Evolutionary conservation across 495 filamentous ascomycete species (phyloP).

Genomic region (Aeminium ludgeri): DNA sequence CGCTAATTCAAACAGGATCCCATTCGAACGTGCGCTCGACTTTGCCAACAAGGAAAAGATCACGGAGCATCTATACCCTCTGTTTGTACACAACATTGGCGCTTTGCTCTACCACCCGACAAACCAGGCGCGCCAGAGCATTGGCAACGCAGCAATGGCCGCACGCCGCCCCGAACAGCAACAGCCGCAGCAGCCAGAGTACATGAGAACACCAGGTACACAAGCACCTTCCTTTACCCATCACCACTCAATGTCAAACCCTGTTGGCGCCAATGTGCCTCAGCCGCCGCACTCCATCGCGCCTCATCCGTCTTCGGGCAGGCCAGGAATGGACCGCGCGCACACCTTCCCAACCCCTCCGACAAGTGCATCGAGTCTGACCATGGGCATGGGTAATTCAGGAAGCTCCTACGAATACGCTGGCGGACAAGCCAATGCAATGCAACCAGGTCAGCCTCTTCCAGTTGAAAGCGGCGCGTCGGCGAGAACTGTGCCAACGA

Average conservation of each 20-base stretch:
- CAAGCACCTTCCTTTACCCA: constrained; percentile 53
- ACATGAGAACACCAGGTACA: constrained; percentile 31
- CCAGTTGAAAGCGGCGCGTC: constrained; percentile 74
- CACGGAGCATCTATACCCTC: constrained; percentile 81
- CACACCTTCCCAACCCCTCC: constrained; percentile 91
- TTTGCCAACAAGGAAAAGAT: constrained; percentile 99
- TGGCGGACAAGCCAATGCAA: constrained; percentile 45
- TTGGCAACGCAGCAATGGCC: constrained; percentile 61
- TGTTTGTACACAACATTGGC: constrained; percentile 96
- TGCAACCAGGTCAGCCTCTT: constrained; percentile 53
- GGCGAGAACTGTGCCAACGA: constrained; percentile 78
- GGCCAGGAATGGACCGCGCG: constrained; percentile 62
- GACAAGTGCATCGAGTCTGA: constrained; percentile 66
- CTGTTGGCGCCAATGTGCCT: constrained; percentile 45
- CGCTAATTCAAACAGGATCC: constrained; percentile 51
- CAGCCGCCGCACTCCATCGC: constrained; percentile 53
- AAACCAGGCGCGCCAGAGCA: constrained; percentile 54
- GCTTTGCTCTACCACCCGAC: constrained; percentile 85
- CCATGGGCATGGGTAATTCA: constrained; percentile 64
- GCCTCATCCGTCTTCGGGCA: constrained; percentile 49
- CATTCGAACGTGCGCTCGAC: constrained; percentile 86
- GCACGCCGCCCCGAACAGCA: constrained; percentile 49
- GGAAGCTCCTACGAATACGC: constrained; percentile 63
- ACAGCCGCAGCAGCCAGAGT: too few species aligned
- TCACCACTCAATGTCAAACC: constrained; percentile 59